phyloP scores from a whole-genome alignment of 495 filamentous ascomycete species.

The Podospora sp. region DNA sequence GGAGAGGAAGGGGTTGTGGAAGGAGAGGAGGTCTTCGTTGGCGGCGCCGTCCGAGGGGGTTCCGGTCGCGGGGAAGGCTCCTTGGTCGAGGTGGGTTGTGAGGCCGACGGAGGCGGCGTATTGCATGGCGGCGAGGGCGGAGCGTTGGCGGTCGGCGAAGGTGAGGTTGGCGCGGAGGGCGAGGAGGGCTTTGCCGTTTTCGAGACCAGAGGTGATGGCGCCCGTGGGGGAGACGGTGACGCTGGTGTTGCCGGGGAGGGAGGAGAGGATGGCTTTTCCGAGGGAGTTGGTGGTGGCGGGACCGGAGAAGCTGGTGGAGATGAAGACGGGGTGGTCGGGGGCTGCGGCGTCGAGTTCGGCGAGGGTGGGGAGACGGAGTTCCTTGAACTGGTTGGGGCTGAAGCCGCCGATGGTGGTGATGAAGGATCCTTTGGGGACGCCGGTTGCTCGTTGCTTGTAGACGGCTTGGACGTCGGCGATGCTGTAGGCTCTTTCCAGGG shows the following conservation, averaged over 20 bases:
- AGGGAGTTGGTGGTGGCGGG: slow-evolving; percentile 30
- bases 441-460: slow-evolving; percentile 8
- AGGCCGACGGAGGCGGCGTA: slow-evolving; percentile 32
- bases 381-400: slow-evolving; percentile 30
- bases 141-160: slow-evolving; percentile 24
- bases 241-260: slow-evolving; percentile 1
- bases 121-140: slow-evolving; percentile 29
- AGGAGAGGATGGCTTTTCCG: slow-evolving; percentile 26
- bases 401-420: slow-evolving; percentile 36
- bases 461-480: slow-evolving; percentile 26
- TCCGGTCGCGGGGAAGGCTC: slow-evolving; percentile 29
- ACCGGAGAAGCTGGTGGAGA: slow-evolving; percentile 28
- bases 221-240: slow-evolving; percentile 19
- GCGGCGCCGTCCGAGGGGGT: slow-evolving; percentile 30
- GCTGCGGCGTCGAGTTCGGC: slow-evolving; percentile 28
- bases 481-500: slow-evolving; percentile 29
- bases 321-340: slow-evolving; percentile 31
- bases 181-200: slow-evolving; percentile 29
- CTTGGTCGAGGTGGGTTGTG: slow-evolving; percentile 36
- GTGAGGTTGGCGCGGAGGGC: slow-evolving; percentile 25
- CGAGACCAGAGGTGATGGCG: slow-evolving; percentile 22
- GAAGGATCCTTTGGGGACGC: slow-evolving; percentile 23
- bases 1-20: slow-evolving; percentile 32
- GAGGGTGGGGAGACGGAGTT: slow-evolving; percentile 30
- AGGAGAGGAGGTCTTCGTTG: slow-evolving; percentile 28